Evolutionary conservation across 352 stramenopile species (phyloP).

Genomic region (Globisporangium sylvaticum): DNA sequence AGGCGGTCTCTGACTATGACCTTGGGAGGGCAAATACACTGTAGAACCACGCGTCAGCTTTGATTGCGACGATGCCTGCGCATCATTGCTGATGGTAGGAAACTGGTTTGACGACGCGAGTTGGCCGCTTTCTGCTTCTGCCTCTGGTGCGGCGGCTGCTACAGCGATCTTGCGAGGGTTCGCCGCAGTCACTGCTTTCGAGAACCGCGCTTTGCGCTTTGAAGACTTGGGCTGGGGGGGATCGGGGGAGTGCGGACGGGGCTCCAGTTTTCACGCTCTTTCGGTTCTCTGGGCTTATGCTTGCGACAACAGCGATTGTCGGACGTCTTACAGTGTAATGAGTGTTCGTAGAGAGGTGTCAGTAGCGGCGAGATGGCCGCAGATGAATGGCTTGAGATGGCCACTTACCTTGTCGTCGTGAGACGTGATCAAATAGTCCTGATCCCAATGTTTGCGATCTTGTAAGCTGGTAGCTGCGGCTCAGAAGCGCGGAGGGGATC

Average conservation of each 20-base stretch:
- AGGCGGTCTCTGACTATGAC: neutral
- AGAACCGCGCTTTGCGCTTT: slow-evolving; percentile 1
- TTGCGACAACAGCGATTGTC: neutral
- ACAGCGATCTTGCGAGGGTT: slow-evolving; percentile 6
- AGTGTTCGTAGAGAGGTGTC: neutral
- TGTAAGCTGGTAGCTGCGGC: neutral
- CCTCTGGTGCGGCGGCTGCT: neutral
- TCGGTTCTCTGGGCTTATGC: neutral
- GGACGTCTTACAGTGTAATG: neutral
- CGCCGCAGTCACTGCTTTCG: neutral
- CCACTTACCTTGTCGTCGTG: neutral
- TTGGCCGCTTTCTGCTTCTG: neutral
- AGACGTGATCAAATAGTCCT: neutral
- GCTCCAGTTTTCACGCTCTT: slow-evolving; percentile 7
- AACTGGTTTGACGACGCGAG: neutral
- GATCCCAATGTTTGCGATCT: neutral
- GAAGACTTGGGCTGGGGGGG: neutral
- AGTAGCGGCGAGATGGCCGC: neutral
- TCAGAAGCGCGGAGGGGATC: neutral
- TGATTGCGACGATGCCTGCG: neutral
- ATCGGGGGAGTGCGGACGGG: neutral
- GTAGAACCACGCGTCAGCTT: slow-evolving; percentile 5
- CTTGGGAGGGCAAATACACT: neutral
- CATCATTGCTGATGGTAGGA: neutral
- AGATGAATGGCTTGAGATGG: neutral